phyloP scores from a whole-genome alignment of 176 grass and related monocot species.

The Tillandsia leiboldiana region DNA sequence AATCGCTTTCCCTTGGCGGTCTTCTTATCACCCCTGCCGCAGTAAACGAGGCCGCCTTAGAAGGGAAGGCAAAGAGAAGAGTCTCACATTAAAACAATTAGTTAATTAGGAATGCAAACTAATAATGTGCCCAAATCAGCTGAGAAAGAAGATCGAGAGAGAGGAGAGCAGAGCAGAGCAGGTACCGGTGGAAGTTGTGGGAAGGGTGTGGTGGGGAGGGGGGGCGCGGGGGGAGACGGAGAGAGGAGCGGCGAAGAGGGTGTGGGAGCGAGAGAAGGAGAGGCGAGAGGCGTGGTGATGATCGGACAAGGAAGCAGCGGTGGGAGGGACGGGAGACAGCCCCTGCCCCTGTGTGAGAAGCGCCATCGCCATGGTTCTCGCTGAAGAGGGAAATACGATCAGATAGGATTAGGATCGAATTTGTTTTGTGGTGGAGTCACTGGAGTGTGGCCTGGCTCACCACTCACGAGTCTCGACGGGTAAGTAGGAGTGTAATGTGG shows the following conservation, averaged over 20 bases:
- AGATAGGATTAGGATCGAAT: too few species aligned
- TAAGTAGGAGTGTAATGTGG: too few species aligned
- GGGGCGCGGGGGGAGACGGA: constrained; percentile 10
- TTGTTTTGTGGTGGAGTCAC: too few species aligned
- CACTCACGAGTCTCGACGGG: too few species aligned
- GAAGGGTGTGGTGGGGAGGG: neutral
- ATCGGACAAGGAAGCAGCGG: constrained; percentile 18
- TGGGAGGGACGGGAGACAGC: constrained; percentile 5
- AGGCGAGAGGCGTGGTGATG: constrained; percentile 18
- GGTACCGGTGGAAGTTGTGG: neutral
- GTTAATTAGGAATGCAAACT: neutral
- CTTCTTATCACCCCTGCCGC: constrained; percentile 70
- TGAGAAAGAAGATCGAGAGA: neutral
- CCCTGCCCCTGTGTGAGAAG: constrained; percentile 34
- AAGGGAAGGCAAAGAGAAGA: constrained; percentile 12
- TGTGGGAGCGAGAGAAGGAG: constrained; percentile 24
- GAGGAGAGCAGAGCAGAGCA: neutral
- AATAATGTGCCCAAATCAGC: neutral
- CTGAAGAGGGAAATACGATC: neutral
- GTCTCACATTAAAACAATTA: neutral
- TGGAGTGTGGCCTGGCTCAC: too few species aligned
- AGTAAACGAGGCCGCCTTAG: constrained; percentile 25
- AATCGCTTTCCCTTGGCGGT: constrained; percentile 66
- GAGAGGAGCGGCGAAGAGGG: neutral
- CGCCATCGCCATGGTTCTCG: constrained; percentile 25